phyloP scores from a whole-genome alignment of 768 basidiomycete species.

The Termitomyces sp. region DNA sequence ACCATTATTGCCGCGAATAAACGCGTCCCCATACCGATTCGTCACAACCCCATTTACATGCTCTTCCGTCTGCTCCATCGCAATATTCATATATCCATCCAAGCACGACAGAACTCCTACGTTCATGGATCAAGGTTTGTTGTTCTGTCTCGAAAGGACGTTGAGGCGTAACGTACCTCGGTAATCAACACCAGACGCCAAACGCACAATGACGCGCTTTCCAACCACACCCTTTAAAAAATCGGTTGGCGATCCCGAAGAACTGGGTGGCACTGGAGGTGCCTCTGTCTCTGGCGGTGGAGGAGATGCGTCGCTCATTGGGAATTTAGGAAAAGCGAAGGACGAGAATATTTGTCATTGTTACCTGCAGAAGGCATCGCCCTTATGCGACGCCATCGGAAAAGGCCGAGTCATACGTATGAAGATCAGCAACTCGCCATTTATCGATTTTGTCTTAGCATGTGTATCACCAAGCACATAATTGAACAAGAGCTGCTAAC shows the following conservation, averaged over 20 bases:
- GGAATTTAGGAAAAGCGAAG: not conserved
- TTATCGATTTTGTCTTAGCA: no score
- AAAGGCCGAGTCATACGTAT: no score
- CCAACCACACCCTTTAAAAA: constrained; percentile 95
- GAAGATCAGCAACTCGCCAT: no score
- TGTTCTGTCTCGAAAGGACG: not conserved
- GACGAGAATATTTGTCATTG: not conserved
- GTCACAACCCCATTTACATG: constrained; percentile 84
- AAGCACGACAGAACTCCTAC: constrained; percentile 89
- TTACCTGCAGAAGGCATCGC: not conserved
- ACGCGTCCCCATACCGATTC: constrained; percentile 91
- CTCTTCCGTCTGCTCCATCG: constrained; percentile 95
- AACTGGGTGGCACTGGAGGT: constrained; percentile 37
- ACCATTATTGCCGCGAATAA: constrained; percentile 95
- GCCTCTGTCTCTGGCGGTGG: constrained; percentile 36
- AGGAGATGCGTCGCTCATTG: constrained; percentile 17
- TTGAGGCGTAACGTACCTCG: constrained; percentile 49
- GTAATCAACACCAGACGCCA: constrained; percentile 92
- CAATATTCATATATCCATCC: constrained; percentile 99
- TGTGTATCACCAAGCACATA: no score
- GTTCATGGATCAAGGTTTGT: not conserved
- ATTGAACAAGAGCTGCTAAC: no score
- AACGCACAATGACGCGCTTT: constrained; percentile 88
- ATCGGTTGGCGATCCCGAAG: constrained; percentile 82
- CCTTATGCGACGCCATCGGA: no score